Percentiles rank a stretch among this genome's conserved stretches.
These are phyloP conservation scores for Tanozyma kutaoensis DNA, from an alignment of 805 yeast species.

Conservation along the genomic window DNA sequence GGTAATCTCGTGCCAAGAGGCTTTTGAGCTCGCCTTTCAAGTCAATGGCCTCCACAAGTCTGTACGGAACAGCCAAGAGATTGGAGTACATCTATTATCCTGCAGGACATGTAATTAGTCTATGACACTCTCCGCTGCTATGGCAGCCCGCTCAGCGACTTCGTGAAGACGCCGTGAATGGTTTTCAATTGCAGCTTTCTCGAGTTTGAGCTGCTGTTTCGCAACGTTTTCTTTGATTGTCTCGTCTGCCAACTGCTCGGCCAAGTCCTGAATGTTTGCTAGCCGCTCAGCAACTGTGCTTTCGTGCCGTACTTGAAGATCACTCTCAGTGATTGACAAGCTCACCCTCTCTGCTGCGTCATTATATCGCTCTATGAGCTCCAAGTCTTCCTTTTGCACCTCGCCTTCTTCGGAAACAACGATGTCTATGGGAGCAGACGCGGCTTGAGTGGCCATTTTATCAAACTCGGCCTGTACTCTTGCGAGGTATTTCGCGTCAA, in stretches of 20 bases:
- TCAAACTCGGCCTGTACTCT: slow-evolving; percentile 9
- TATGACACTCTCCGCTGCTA: neutral
- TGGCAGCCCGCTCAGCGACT: neutral
- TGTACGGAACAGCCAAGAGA: slow-evolving; percentile 36
- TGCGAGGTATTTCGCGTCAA: slow-evolving; percentile 14
- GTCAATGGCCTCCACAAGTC: slow-evolving; percentile 30
- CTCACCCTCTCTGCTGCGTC: neutral
- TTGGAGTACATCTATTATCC: slow-evolving; percentile 15
- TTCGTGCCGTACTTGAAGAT: no score
- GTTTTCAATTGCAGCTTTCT: neutral
- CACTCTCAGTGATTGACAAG: no score
- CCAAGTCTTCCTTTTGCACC: neutral
- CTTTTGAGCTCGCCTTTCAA: slow-evolving; percentile 24
- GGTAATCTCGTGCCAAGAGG: slow-evolving; percentile 35
- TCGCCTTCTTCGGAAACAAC: no score
- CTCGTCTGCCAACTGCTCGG: neutral
- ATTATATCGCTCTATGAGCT: neutral
- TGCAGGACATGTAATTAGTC: slow-evolving; percentile 2
- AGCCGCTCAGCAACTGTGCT: neutral
- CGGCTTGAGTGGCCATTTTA: no score
- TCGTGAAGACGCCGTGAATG: neutral
- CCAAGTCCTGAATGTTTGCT: neutral
- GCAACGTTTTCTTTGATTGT: neutral
- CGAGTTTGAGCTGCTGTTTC: neutral
- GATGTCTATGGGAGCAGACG: no score